Conservation (phyloP, 441 rosid genomes). For the Jatropha podagrica region DNA sequence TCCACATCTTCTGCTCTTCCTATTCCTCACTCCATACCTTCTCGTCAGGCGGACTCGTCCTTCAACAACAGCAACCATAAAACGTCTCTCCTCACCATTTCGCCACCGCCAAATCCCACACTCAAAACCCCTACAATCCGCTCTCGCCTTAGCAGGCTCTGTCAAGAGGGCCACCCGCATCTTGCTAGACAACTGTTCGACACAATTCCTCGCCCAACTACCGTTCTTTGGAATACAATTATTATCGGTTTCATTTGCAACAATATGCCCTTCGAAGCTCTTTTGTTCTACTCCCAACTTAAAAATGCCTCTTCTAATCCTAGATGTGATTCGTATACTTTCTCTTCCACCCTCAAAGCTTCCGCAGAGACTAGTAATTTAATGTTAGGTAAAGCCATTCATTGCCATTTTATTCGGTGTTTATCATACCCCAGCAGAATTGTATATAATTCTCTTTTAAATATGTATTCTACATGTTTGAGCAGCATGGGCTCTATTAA, state of each 20-base stretch:
- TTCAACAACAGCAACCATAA: not conserved
- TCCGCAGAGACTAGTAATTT: slow-evolving; percentile 59
- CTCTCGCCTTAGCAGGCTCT: slow-evolving; percentile 66
- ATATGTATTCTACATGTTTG: slow-evolving; percentile 69
- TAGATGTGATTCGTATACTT: slow-evolving; percentile 67
- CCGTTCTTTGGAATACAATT: slow-evolving; percentile 78
- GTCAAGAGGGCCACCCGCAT: slow-evolving; percentile 72
- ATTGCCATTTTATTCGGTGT: slow-evolving; percentile 73
- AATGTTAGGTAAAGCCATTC: slow-evolving; percentile 60
- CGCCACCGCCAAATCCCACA: slow-evolving; percentile 41
- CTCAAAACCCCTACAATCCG: slow-evolving; percentile 68
- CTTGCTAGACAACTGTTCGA: slow-evolving; percentile 85
- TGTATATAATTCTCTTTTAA: slow-evolving; percentile 74
- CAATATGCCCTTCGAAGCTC: slow-evolving; percentile 65
- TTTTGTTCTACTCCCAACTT: slow-evolving; percentile 65
- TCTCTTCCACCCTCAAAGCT: slow-evolving; percentile 82
- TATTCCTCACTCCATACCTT: slow-evolving; percentile 38
- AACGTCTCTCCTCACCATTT: slow-evolving; percentile 21
- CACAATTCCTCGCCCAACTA: slow-evolving; percentile 70
- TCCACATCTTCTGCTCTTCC: slow-evolving; percentile 50
- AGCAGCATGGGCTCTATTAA: slow-evolving; percentile 31
- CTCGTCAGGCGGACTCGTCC: slow-evolving; percentile 6
- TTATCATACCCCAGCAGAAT: slow-evolving; percentile 63
- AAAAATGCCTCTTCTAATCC: slow-evolving; percentile 49
- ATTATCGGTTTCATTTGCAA: slow-evolving; percentile 86